Percentiles rank a stretch among this genome's conserved stretches.
These are phyloP conservation scores for Kwoniella europaea DNA, from an alignment of 768 basidiomycete species.

Conservation along the genomic window DNA sequence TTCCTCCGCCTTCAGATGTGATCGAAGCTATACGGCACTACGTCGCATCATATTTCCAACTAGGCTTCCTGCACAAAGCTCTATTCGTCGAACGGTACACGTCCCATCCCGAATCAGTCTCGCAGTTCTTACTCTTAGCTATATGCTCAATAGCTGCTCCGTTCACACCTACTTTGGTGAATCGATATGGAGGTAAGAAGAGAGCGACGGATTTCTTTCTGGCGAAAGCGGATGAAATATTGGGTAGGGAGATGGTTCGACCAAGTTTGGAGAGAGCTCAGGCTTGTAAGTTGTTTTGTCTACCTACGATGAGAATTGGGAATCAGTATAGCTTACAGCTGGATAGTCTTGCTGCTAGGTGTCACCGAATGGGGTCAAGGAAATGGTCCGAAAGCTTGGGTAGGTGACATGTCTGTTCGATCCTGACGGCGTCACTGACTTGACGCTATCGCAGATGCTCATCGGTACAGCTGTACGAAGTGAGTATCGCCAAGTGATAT, in stretches of 20 bases:
- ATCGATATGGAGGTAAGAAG: conserved; percentile 28
- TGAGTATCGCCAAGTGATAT: neutral
- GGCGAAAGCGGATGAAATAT: conserved; percentile 11
- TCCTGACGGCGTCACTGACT: neutral
- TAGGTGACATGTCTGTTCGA: neutral
- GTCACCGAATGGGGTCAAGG: conserved; percentile 32
- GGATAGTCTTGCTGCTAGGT: conserved; percentile 23
- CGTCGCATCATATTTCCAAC: conserved; percentile 26
- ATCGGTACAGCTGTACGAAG: conserved; percentile 31
- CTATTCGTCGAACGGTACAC: conserved; percentile 32
- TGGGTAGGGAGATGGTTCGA: conserved; percentile 22
- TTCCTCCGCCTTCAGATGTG: conserved; percentile 20
- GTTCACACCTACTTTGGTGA: conserved; percentile 24
- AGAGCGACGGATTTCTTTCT: conserved; percentile 28
- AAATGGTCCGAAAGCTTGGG: conserved; percentile 32
- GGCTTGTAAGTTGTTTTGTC: conserved; percentile 22
- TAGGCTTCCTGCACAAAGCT: conserved; percentile 34
- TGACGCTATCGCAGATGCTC: conserved; percentile 18
- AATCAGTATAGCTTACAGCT: neutral
- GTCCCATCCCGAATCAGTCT: conserved; percentile 9
- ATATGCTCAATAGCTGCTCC: conserved; percentile 36
- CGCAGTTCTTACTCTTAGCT: conserved; percentile 23
- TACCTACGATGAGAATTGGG: neutral
- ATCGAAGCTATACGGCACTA: conserved; percentile 26
- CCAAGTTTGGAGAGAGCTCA: conserved; percentile 31